Evolutionary conservation across 2,329 filamentous ascomycete species (phyloP), one percentile per base, ranked within the genome.

Genomic region (Xylariales sp.): DNA sequence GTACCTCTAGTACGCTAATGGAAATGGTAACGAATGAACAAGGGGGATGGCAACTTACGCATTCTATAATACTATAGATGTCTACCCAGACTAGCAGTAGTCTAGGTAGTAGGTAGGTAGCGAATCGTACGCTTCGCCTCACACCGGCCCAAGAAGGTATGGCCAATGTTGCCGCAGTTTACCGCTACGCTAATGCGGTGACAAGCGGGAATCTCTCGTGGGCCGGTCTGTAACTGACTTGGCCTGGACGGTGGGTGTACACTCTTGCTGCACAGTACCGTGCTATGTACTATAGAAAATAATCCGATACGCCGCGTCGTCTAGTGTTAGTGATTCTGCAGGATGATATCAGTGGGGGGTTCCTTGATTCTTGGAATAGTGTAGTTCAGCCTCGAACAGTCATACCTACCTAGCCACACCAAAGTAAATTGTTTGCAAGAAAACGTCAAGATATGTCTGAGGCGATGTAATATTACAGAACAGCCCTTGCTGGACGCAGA

Each of bases 31-130:
- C 41, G 53, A 57, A 56, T 36, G 30, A 52, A 32, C 39, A 62
- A 39, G 18, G 50, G 28, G 28, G 18, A 67, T 41, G 45, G 16
- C n/a, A 50, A 71, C 69, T 69, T 60, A 71, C 69, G 67, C 69
- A 71, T 71, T 57, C 58, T 68, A 41, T 36, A 14, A 14, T 41
- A 14, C 3, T 41, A 23, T 23, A 23, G 23, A 23, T 23, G 23
- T 23, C 23, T 23, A 23, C 23, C 23, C 23, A 23, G 23, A 23
- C 23, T 23, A 23, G 23, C 23, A 23, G 32, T 34, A 34, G 5
- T 34, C 5, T 34, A 34, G 32, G 8, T 34, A 34, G 32, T 34
- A 8, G 8, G 8, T 34, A 41, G 9, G 1, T 36, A 23, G 53
- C 53, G 55, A 67, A 60, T 56, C 14, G 16, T 52, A 50, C 46